Evolutionary conservation across 106 monocot genomes (phyloP).

Genomic region (Acorus calamus): DNA sequence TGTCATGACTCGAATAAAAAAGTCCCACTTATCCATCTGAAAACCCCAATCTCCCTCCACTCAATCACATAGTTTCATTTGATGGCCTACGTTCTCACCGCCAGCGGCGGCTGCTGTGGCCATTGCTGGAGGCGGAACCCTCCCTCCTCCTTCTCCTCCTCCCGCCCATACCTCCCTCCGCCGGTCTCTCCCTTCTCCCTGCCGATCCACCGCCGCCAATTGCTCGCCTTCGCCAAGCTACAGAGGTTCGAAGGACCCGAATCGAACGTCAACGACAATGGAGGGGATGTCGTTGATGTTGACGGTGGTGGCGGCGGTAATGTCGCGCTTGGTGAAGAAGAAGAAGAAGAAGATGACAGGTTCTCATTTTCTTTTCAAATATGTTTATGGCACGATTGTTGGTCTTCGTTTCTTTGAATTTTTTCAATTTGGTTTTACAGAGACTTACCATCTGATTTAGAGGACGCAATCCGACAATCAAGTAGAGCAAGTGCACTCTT

Average conservation of each 20-base stretch:
- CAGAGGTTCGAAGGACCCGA: conserved; percentile 52
- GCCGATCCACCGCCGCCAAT: neutral
- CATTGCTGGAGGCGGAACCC: neutral
- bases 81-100: too few relatives aligned
- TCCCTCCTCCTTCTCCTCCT: neutral
- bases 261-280: too few relatives aligned
- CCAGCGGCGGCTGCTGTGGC: too few relatives aligned
- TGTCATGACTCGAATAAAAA: too few relatives aligned
- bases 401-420: neutral
- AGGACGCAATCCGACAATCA: conserved; percentile 22
- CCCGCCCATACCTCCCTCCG: neutral
- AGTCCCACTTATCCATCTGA: too few relatives aligned
- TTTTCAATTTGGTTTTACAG: conserved; percentile 19
- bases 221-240: conserved; percentile 53
- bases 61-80: too few relatives aligned
- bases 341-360: conserved; percentile 63
- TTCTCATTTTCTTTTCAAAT: conserved; percentile 6
- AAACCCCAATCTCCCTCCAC: too few relatives aligned
- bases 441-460: conserved; percentile 79
- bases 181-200: neutral
- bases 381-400: too few relatives aligned
- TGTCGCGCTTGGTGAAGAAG: neutral
- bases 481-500: too few relatives aligned
- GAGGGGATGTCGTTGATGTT: too few relatives aligned
- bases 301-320: too few relatives aligned